A percentile compares a stretch with the other conserved stretches of the same genome.
Evolutionary conservation across 176 grass and related monocot genomes (phyloP).

Genomic region (Oryza rufipogon): DNA sequence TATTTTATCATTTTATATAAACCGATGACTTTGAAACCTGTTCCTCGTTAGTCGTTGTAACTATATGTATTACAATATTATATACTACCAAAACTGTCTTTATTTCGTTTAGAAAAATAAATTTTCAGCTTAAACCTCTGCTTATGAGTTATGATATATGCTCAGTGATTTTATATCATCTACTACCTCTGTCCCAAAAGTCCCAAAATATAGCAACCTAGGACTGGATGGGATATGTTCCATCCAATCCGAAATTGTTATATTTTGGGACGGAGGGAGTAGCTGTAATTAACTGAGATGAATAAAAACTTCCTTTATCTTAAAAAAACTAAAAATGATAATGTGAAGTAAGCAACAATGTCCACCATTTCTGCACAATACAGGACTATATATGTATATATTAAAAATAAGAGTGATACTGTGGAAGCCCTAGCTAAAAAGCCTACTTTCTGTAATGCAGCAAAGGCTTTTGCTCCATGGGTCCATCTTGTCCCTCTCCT

Average conservation of each 20-base stretch:
- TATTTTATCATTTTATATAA: conserved; percentile 16
- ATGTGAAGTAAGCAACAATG: conserved; percentile 22
- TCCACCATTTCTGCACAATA: conserved; percentile 38
- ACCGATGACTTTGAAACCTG: neutral
- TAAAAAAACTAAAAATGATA: neutral
- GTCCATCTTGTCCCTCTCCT: conserved; percentile 50
- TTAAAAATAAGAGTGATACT: conserved; percentile 34
- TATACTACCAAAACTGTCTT: neutral
- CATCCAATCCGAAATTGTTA: no score
- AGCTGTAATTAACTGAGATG: no score
- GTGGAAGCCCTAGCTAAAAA: conserved; percentile 54
- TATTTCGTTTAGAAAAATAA: neutral
- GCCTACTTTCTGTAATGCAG: conserved; percentile 60
- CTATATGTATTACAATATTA: neutral
- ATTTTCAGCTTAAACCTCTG: conserved; percentile 16
- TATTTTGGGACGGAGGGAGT: no score
- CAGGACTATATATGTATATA: neutral
- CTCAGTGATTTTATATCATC: no score
- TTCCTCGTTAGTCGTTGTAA: conserved; percentile 10
- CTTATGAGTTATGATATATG: neutral
- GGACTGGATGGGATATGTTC: no score
- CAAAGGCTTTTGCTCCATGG: conserved; percentile 42
- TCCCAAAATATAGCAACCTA: no score
- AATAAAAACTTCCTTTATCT: no score
- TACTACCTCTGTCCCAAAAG: no score